Conservation (phyloP, 2,329 filamentous ascomycete species). For the Hypoxylon sp. region DNA sequence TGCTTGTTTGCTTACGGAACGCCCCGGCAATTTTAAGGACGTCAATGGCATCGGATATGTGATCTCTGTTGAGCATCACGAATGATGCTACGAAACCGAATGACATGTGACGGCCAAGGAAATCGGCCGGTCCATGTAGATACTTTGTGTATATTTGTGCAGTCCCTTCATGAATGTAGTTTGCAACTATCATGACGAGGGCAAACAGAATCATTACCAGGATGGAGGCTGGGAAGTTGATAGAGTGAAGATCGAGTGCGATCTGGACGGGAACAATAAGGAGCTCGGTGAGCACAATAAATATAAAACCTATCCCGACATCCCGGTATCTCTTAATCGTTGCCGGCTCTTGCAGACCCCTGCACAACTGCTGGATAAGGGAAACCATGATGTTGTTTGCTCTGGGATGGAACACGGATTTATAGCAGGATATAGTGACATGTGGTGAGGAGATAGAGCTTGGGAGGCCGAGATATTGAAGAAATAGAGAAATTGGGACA, state of each 20-base stretch:
- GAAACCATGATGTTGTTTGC: slow-evolving; percentile 41
- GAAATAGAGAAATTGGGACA: slow-evolving; percentile 45
- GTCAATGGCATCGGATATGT: slow-evolving; percentile 47
- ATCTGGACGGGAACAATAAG: slow-evolving; percentile 52
- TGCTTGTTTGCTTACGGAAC: slow-evolving; percentile 48
- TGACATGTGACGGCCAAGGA: slow-evolving; percentile 55
- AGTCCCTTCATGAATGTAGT: slow-evolving; percentile 43
- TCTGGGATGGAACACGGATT: slow-evolving; percentile 38
- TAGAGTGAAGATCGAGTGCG: slow-evolving; percentile 44
- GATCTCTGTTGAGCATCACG: slow-evolving; percentile 54
- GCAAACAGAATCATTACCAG: slow-evolving; percentile 51
- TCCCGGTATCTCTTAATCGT: slow-evolving; percentile 49
- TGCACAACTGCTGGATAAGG: slow-evolving; percentile 48
- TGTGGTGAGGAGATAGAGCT: slow-evolving; percentile 35
- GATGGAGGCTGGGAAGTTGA: slow-evolving; percentile 54
- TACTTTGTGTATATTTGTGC: slow-evolving; percentile 47
- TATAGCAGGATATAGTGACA: slow-evolving; percentile 45
- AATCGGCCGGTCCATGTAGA: slow-evolving; percentile 53
- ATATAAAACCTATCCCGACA: slow-evolving; percentile 48
- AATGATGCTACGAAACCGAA: slow-evolving; percentile 54
- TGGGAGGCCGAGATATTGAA: slow-evolving; percentile 43
- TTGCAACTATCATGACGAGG: slow-evolving; percentile 46
- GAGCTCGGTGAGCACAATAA: slow-evolving; percentile 48
- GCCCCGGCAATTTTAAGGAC: slow-evolving; percentile 48
- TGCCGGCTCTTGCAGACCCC: slow-evolving; percentile 46